These are phyloP conservation scores for Cyberlindnera bimundalis DNA, from an alignment of 805 yeast genomes.

Conservation along the genomic window DNA sequence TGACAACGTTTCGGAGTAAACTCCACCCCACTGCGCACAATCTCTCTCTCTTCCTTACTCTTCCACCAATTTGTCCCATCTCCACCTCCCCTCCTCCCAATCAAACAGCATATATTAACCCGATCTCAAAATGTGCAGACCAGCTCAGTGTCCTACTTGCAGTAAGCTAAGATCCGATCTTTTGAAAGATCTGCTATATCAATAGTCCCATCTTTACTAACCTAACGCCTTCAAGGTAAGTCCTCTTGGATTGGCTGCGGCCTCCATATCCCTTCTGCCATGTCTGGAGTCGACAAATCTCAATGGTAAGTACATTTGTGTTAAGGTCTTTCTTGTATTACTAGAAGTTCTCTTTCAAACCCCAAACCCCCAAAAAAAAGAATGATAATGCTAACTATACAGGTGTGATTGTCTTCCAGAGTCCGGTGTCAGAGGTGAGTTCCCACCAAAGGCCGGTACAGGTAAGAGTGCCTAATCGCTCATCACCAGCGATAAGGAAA, in stretches of 20 bases:
- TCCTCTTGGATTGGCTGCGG: slow-evolving; percentile 23
- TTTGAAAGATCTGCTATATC: no score
- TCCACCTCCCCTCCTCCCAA: neutral
- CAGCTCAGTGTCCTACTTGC: slow-evolving; percentile 18
- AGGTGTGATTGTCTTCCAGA: slow-evolving; percentile 19
- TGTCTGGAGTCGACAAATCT: slow-evolving; percentile 11
- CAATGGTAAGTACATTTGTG: slow-evolving; percentile 14
- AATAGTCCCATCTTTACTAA: slow-evolving; percentile 1
- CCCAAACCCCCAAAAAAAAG: no score
- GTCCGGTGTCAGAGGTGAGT: slow-evolving; percentile 12
- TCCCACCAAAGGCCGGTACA: slow-evolving; percentile 19
- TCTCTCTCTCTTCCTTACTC: no score
- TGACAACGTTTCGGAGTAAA: neutral
- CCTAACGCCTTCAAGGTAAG: slow-evolving; percentile 10
- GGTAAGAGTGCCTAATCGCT: slow-evolving; percentile 12
- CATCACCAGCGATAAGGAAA: no score
- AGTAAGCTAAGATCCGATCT: no score
- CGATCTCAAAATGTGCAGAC: slow-evolving; percentile 18
- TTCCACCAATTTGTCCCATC: neutral
- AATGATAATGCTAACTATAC: no score
- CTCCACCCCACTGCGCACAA: no score
- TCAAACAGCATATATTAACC: neutral
- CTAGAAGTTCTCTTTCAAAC: no score
- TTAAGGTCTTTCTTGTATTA: neutral
- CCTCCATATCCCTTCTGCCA: slow-evolving; percentile 19